Conservation (phyloP, 805 yeast species). For the Ogataea methylovora region DNA sequence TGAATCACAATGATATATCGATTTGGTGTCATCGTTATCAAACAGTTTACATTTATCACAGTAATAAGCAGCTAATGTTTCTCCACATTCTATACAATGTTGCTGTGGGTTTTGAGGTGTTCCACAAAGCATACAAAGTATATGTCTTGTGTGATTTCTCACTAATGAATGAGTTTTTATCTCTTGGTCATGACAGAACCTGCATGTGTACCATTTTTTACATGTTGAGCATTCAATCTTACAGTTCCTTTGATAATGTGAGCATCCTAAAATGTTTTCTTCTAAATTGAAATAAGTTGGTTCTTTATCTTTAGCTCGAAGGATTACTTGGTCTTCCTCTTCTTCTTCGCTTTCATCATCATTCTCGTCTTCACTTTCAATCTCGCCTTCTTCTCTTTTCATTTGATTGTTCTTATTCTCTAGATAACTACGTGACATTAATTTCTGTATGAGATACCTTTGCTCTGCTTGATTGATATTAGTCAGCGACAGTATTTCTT, state of each 20-base stretch:
- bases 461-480: slow-evolving; percentile 34
- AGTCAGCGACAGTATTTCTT: slow-evolving; percentile 32
- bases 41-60: slow-evolving; percentile 74
- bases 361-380: slow-evolving; percentile 7
- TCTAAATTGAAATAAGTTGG: slow-evolving; percentile 41
- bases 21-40: slow-evolving; percentile 71
- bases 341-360: slow-evolving; percentile 12
- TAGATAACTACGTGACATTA: slow-evolving; percentile 64
- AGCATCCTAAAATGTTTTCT: slow-evolving; percentile 58
- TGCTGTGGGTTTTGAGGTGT: slow-evolving; percentile 69
- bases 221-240: slow-evolving; percentile 78
- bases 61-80: slow-evolving; percentile 64
- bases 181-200: slow-evolving; percentile 76
- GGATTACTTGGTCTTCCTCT: slow-evolving; percentile 29
- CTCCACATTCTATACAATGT: slow-evolving; percentile 58
- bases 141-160: slow-evolving; percentile 53
- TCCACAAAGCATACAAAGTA: slow-evolving; percentile 76
- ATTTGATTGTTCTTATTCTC: slow-evolving; percentile 27
- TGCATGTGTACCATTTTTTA: slow-evolving; percentile 67
- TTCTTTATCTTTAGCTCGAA: slow-evolving; percentile 38
- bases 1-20: slow-evolving; percentile 85
- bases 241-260: slow-evolving; percentile 77
- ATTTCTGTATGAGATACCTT: slow-evolving; percentile 46
- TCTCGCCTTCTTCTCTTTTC: slow-evolving; percentile 6
- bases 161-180: slow-evolving; percentile 46